These are phyloP conservation scores for Margaritispora aquatica DNA, from an alignment of 495 filamentous ascomycete species.

Conservation along the genomic window DNA sequence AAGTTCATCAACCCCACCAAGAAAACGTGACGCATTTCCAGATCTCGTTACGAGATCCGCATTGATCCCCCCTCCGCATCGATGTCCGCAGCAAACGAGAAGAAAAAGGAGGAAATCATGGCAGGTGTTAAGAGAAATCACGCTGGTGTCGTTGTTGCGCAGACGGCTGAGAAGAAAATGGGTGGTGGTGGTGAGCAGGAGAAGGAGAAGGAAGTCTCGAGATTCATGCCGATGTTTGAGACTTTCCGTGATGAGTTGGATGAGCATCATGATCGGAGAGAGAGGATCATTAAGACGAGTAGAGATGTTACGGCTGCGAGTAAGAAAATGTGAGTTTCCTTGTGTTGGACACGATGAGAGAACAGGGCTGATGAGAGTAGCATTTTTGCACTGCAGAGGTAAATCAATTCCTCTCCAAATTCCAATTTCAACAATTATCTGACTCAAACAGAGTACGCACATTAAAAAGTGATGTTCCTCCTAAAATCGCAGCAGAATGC, in stretches of 20 bases:
- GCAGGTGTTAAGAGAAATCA: constrained; percentile 24
- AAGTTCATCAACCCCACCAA: no score
- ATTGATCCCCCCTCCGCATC: no score
- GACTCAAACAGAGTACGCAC: constrained; percentile 49
- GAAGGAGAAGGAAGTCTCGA: constrained; percentile 12
- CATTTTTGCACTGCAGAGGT: constrained; percentile 92
- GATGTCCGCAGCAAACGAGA: not conserved
- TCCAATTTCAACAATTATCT: no score
- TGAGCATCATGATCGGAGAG: constrained; percentile 87
- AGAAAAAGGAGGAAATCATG: constrained; percentile 20
- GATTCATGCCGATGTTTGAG: constrained; percentile 72
- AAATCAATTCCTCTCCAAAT: no score
- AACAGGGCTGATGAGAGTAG: constrained; percentile 35
- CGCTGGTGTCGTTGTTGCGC: constrained; percentile 30
- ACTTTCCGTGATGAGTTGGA: constrained; percentile 82
- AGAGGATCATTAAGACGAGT: constrained; percentile 80
- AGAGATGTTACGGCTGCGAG: constrained; percentile 87
- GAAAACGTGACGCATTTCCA: no score
- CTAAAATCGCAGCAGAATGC: constrained; percentile 57
- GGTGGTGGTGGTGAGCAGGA: constrained; percentile 18
- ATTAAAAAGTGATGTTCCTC: constrained; percentile 56
- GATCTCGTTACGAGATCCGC: not conserved
- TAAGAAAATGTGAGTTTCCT: constrained; percentile 80
- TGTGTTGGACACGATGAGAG: not conserved
- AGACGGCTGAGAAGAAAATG: no score